Evolutionary conservation across 2,329 filamentous ascomycete genomes (phyloP).

Genomic region (Corniculantispora saksenae): DNA sequence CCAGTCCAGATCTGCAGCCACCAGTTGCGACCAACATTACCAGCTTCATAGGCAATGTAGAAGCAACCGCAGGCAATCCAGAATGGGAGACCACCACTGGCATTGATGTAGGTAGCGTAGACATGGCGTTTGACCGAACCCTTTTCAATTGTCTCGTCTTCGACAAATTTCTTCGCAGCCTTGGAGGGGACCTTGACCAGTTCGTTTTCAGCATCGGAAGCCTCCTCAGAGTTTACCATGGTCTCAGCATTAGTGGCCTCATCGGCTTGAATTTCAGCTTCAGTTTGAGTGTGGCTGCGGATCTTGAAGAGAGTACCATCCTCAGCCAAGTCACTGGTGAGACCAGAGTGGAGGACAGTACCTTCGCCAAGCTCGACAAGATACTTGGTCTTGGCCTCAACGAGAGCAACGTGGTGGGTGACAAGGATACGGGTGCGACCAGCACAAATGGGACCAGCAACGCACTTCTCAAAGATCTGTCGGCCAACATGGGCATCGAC

Average conservation of each 20-base stretch:
- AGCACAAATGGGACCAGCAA: slow-evolving; percentile 68
- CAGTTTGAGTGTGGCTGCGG: slow-evolving; percentile 54
- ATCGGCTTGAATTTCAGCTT: slow-evolving; percentile 49
- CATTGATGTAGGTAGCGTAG: slow-evolving; percentile 67
- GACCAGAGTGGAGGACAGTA: slow-evolving; percentile 62
- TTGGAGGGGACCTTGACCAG: slow-evolving; percentile 54
- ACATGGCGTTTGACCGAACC: slow-evolving; percentile 68
- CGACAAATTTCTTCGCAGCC: slow-evolving; percentile 68
- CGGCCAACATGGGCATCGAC: slow-evolving; percentile 80
- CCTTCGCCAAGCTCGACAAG: slow-evolving; percentile 73
- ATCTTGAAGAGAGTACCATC: slow-evolving; percentile 59
- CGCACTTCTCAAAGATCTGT: slow-evolving; percentile 75
- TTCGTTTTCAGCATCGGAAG: slow-evolving; percentile 42
- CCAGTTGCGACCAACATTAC: slow-evolving; percentile 62
- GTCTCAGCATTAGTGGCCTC: slow-evolving; percentile 45
- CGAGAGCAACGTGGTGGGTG: slow-evolving; percentile 76
- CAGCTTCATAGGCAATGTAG: slow-evolving; percentile 55
- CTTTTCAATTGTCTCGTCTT: slow-evolving; percentile 72
- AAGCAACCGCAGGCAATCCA: slow-evolving; percentile 58
- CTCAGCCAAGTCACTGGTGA: slow-evolving; percentile 63
- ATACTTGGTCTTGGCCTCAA: slow-evolving; percentile 70
- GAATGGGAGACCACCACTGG: slow-evolving; percentile 63
- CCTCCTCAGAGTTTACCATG: slow-evolving; percentile 56
- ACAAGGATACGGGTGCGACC: slow-evolving; percentile 76
- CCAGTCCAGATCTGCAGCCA: slow-evolving; percentile 66